Percentiles rank a stretch among this genome's conserved stretches.
phyloP scores from a whole-genome alignment of 163 green algal species.

The Smithsoniella earleae region DNA sequence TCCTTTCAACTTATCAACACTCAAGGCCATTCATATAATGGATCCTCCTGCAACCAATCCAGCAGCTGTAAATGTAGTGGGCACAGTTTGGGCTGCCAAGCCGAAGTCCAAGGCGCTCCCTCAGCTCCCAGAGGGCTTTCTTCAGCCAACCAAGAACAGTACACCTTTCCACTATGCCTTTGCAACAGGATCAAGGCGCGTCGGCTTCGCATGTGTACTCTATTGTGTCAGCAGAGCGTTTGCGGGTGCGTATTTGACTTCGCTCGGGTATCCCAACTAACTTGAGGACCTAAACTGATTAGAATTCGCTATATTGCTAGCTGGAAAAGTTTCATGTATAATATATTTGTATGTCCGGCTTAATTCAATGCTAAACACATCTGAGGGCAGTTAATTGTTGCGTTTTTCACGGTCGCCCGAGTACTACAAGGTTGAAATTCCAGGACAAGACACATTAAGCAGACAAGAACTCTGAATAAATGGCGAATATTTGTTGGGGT shows the following conservation, averaged over 20 bases:
- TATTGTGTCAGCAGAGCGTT: slow-evolving; percentile 7
- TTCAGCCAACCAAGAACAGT: background rate
- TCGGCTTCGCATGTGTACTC: slow-evolving; percentile 3
- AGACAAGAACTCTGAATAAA: no score
- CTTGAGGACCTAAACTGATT: no score
- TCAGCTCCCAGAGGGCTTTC: slow-evolving; percentile 26
- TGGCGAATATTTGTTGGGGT: no score
- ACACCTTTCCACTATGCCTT: slow-evolving; percentile 29
- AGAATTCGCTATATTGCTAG: no score
- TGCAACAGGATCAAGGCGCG: slow-evolving; percentile 1
- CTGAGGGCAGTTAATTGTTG: no score
- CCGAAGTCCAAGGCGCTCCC: slow-evolving; percentile 3
- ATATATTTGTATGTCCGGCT: no score
- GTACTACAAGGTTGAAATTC: no score
- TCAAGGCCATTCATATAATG: slow-evolving; percentile 23
- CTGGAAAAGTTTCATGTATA: no score
- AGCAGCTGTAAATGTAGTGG: background rate
- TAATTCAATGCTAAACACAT: no score
- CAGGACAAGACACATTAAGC: no score
- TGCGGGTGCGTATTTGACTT: slow-evolving; percentile 11
- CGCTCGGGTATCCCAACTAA: no score
- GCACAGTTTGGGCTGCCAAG: slow-evolving; percentile 18
- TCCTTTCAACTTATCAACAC: background rate
- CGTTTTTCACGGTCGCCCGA: no score
- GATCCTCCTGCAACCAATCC: background rate